Percentiles rank a stretch among this genome's conserved stretches.
These are phyloP conservation scores for Pyrus bretschneideri DNA, from an alignment of 306 rosid genomes.

Conservation along the genomic window DNA sequence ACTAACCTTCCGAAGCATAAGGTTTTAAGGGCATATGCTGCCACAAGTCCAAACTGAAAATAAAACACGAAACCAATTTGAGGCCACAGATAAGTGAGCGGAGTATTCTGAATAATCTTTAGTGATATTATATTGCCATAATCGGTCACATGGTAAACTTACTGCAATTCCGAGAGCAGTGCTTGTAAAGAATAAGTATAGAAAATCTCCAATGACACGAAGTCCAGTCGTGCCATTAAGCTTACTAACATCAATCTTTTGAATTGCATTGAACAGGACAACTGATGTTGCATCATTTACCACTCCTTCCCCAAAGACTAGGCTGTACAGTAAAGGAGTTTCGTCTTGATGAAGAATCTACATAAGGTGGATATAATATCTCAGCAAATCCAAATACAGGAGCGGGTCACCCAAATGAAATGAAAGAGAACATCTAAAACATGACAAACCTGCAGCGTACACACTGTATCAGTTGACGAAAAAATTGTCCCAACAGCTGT, in stretches of 20 bases:
- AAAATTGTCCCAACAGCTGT: slow-evolving; percentile 86
- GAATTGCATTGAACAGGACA: slow-evolving; percentile 86
- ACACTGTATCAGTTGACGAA: slow-evolving; percentile 88
- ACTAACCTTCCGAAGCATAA: slow-evolving; percentile 65
- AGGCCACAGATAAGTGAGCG: neutral
- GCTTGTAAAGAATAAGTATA: slow-evolving; percentile 71
- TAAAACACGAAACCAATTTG: neutral
- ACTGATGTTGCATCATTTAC: slow-evolving; percentile 94
- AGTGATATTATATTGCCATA: neutral
- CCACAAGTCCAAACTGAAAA: slow-evolving; percentile 67
- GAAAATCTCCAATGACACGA: slow-evolving; percentile 52
- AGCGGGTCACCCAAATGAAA: slow-evolving; percentile 8
- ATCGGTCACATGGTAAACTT: slow-evolving; percentile 21
- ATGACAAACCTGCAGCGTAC: slow-evolving; percentile 82
- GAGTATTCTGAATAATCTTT: neutral
- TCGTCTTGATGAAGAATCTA: slow-evolving; percentile 88
- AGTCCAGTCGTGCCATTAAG: slow-evolving; percentile 19
- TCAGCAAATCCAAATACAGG: neutral
- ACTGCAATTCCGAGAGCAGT: slow-evolving; percentile 68
- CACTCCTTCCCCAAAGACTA: slow-evolving; percentile 94
- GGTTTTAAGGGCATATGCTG: slow-evolving; percentile 65
- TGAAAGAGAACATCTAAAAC: slow-evolving; percentile 18
- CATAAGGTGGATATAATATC: slow-evolving; percentile 13
- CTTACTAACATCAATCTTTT: slow-evolving; percentile 57
- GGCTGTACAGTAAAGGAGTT: slow-evolving; percentile 83